Conservation (phyloP, 2,329 filamentous ascomycete species). For the Iodosphaeria phyllophila region DNA sequence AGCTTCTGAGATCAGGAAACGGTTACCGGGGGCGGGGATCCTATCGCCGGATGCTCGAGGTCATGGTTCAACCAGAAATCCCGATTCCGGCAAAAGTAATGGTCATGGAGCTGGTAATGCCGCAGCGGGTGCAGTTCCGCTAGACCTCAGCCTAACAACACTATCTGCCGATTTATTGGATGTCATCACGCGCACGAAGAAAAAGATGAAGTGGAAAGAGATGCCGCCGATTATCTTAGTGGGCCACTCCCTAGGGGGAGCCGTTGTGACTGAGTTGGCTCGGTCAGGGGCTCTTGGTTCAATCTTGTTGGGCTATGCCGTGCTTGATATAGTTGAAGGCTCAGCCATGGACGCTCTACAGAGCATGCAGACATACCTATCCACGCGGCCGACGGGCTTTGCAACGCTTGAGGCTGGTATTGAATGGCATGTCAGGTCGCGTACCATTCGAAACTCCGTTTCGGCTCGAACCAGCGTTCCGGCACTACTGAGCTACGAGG, state of each 20-base stretch:
- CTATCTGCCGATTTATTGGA: slow-evolving; percentile 54
- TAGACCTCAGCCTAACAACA: slow-evolving; percentile 55
- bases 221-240: slow-evolving; percentile 66
- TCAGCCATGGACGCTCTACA: slow-evolving; percentile 88
- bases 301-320: slow-evolving; percentile 65
- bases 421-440: slow-evolving; percentile 82
- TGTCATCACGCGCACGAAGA: slow-evolving; percentile 48
- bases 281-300: slow-evolving; percentile 44
- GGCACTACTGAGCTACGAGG: slow-evolving; percentile 38
- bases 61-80: slow-evolving; percentile 55
- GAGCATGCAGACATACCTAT: slow-evolving; percentile 85
- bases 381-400: slow-evolving; percentile 63
- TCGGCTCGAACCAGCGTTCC: slow-evolving; percentile 84
- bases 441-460: slow-evolving; percentile 65
- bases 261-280: slow-evolving; percentile 73
- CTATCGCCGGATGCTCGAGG: slow-evolving; percentile 73
- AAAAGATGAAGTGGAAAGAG: slow-evolving; percentile 50
- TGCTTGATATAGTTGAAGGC: slow-evolving; percentile 89
- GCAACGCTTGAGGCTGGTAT: slow-evolving; percentile 61
- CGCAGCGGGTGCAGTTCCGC: too few species aligned
- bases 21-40: slow-evolving; percentile 63
- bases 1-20: slow-evolving; percentile 56
- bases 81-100: too few species aligned
- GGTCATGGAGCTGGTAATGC: too few species aligned
- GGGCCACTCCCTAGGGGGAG: slow-evolving; percentile 84